Conservation (phyloP, 2,329 filamentous ascomycete species). For the Penicillium janthinellum region DNA sequence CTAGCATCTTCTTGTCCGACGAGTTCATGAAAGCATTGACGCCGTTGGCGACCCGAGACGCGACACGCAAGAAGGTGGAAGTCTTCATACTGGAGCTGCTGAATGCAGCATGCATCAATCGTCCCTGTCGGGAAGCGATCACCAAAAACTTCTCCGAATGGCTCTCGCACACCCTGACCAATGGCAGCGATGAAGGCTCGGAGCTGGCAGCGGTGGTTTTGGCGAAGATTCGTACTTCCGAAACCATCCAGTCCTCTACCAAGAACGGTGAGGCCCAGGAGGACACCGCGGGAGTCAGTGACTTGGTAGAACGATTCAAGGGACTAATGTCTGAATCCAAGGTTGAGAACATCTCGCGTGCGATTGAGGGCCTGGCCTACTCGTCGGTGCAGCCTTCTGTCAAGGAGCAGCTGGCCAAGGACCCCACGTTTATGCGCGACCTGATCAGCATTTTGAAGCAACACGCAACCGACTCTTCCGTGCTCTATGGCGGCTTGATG, state of each 20-base stretch:
- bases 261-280: slow-evolving; percentile 38
- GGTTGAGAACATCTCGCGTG: slow-evolving; percentile 65
- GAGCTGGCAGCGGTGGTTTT: slow-evolving; percentile 70
- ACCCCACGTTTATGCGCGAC: slow-evolving; percentile 67
- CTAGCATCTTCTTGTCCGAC: slow-evolving; percentile 81
- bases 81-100: slow-evolving; percentile 85
- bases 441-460: slow-evolving; percentile 58
- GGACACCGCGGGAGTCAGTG: slow-evolving; percentile 51
- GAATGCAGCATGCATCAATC: slow-evolving; percentile 87
- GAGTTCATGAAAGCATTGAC: slow-evolving; percentile 80
- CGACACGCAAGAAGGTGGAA: slow-evolving; percentile 84
- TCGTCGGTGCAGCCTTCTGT: slow-evolving; percentile 82
- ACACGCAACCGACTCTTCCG: slow-evolving; percentile 64
- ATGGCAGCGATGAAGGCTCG: slow-evolving; percentile 60
- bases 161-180: slow-evolving; percentile 80
- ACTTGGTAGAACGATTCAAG: slow-evolving; percentile 59
- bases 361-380: slow-evolving; percentile 90
- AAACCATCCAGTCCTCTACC: slow-evolving; percentile 32
- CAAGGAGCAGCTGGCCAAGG: slow-evolving; percentile 75
- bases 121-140: slow-evolving; percentile 78
- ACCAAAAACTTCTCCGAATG: slow-evolving; percentile 82
- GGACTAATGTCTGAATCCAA: slow-evolving; percentile 45
- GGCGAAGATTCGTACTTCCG: slow-evolving; percentile 60
- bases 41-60: slow-evolving; percentile 74
- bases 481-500: slow-evolving; percentile 83